Evolutionary conservation across 139 green algal species (phyloP).

Genomic region (Chlamydomonas incerta): DNA sequence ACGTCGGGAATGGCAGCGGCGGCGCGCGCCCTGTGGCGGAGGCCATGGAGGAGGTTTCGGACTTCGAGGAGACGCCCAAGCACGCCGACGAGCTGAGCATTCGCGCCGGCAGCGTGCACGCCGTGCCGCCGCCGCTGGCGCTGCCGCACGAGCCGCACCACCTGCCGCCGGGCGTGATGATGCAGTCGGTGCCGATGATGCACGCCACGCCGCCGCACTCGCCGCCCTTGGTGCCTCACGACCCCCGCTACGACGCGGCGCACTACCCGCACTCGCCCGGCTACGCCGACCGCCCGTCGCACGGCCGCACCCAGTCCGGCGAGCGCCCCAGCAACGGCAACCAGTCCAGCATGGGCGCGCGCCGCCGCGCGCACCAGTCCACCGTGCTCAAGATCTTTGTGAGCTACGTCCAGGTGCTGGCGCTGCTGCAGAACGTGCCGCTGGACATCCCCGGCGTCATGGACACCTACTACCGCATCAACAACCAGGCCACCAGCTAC

Average conservation of each 20-base stretch:
- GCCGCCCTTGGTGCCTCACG: not conserved
- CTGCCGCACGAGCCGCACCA: not conserved
- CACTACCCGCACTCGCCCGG: not conserved
- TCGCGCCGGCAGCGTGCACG: not conserved
- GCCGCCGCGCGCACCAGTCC: conserved; percentile 7
- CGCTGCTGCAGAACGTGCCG: conserved; percentile 30
- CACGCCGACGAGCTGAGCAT: not conserved
- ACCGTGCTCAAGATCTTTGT: conserved; percentile 30
- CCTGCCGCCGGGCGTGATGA: not conserved
- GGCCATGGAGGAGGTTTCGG: not conserved
- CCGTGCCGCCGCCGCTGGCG: no score
- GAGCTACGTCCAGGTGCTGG: conserved; percentile 28
- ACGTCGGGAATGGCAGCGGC: not conserved
- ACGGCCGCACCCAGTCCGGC: no score
- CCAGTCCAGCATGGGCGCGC: not conserved
- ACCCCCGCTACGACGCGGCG: no score
- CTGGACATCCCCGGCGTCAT: conserved; percentile 19
- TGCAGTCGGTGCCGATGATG: conserved; percentile 9
- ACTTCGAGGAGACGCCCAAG: not conserved
- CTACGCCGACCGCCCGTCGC: no score
- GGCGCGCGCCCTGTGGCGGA: not conserved
- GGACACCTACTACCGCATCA: conserved; percentile 31
- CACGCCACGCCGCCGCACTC: not conserved
- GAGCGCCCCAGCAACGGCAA: not conserved
- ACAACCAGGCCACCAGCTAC: conserved; percentile 39